Percentiles rank a stretch among this genome's conserved stretches.
Conservation (phyloP, 768 basidiomycete genomes). For the Sporobolomyces roseus region DNA sequence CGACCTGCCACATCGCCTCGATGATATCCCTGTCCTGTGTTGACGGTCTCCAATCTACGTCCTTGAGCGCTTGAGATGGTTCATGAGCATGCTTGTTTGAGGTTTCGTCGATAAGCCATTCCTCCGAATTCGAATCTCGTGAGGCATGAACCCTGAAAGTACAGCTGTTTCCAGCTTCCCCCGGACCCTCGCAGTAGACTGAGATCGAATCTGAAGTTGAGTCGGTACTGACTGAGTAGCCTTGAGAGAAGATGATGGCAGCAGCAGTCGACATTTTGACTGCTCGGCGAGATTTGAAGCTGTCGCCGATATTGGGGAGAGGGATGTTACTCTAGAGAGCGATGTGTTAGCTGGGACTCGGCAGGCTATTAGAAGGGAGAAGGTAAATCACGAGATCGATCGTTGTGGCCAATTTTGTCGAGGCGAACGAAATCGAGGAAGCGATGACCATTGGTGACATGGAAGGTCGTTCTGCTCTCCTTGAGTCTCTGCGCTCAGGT, state of each 20-base stretch:
- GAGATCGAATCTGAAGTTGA: not conserved
- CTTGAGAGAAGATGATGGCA: not conserved
- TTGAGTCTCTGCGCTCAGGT: no score
- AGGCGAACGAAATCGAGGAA: no score
- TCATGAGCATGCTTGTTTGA: not conserved
- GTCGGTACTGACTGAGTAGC: not conserved
- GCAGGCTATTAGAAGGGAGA: not conserved
- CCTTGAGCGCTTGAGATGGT: not conserved
- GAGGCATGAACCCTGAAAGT: not conserved
- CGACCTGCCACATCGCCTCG: not conserved
- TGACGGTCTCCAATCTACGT: not conserved
- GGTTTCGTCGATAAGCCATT: not conserved
- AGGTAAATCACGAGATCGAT: not conserved
- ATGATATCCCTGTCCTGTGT: not conserved
- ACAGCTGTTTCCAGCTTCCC: not conserved
- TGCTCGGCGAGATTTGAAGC: not conserved
- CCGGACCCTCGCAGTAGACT: not conserved
- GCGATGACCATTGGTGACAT: no score
- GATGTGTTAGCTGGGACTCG: not conserved
- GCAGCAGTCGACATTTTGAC: not conserved
- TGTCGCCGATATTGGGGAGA: not conserved
- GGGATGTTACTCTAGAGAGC: no score
- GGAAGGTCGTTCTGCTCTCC: no score
- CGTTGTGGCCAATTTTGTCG: no score
- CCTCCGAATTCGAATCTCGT: not conserved